Conservation (phyloP, 805 yeast genomes). For the Wickerhamomyces pijperi region DNA sequence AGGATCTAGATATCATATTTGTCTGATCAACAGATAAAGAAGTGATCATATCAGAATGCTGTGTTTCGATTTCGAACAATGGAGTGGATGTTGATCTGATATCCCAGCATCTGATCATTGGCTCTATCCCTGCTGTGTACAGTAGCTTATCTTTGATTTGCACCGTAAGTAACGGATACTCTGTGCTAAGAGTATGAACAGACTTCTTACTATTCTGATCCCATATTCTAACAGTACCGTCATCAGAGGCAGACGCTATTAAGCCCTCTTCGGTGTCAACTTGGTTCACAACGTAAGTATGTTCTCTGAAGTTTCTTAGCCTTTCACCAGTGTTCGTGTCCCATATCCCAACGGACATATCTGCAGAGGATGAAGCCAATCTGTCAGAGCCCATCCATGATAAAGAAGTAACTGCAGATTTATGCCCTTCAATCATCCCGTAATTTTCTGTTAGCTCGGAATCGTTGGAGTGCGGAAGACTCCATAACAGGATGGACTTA, state of each 20-base stretch:
- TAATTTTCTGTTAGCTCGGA: constrained; percentile 21
- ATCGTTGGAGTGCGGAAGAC: constrained; percentile 13
- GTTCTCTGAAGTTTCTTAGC: constrained; percentile 42
- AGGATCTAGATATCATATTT: constrained; percentile 35
- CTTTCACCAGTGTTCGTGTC: constrained; percentile 48
- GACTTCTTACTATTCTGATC: constrained; percentile 45
- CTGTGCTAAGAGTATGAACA: constrained; percentile 28
- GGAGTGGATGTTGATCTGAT: constrained; percentile 29
- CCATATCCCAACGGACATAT: constrained; percentile 48
- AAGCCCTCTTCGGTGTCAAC: constrained; percentile 27
- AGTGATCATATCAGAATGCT: constrained; percentile 43
- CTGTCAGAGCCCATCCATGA: constrained; percentile 40
- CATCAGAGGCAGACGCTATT: constrained; percentile 52
- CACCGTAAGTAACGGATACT: constrained; percentile 50
- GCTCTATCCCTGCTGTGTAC: constrained; percentile 61
- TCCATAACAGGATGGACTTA: constrained; percentile 25
- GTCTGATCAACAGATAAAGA: constrained; percentile 41
- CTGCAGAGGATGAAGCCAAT: constrained; percentile 48
- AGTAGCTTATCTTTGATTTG: constrained; percentile 31
- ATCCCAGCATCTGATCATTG: constrained; percentile 50
- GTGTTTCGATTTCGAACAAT: constrained; percentile 32
- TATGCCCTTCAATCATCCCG: constrained; percentile 44
- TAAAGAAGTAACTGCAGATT: constrained; percentile 52
- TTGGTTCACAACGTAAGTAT: constrained; percentile 44
- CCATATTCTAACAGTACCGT: constrained; percentile 52